phyloP scores from a whole-genome alignment of 331 rosid species.

The Rosa hybrid region DNA sequence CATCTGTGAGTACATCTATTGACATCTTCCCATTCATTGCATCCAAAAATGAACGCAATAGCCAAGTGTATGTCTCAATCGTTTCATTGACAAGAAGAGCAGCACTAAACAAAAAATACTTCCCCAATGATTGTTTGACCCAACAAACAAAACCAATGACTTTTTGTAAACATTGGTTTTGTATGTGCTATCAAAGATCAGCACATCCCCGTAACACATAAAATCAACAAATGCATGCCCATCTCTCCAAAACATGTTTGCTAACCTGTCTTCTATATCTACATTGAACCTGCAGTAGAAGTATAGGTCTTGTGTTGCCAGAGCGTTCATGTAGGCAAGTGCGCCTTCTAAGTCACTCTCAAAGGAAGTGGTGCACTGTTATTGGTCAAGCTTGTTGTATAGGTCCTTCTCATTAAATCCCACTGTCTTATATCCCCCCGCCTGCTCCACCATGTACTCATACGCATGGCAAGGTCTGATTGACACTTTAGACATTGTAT shows the following conservation, averaged over 20 bases:
- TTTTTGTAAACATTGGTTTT: too few relatives aligned
- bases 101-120: neutral
- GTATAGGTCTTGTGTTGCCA: too few relatives aligned
- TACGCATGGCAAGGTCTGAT: neutral
- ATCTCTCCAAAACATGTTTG: neutral
- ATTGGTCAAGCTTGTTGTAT: neutral
- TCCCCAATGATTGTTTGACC: neutral
- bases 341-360: neutral
- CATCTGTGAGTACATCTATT: neutral
- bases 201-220: neutral
- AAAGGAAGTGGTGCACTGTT: neutral
- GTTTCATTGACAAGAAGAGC: neutral
- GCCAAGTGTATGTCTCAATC: neutral
- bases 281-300: too few relatives aligned
- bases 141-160: neutral
- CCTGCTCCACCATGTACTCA: neutral
- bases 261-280: too few relatives aligned
- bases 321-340: neutral
- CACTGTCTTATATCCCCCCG: neutral
- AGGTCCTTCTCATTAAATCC: neutral
- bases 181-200: neutral
- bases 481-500: neutral
- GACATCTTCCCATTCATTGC: neutral
- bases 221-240: neutral
- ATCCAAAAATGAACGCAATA: neutral